A percentile compares a stretch with the other conserved stretches of the same genome.
phyloP scores from a whole-genome alignment of 441 rosid genomes.

The Croton laevigatus region DNA sequence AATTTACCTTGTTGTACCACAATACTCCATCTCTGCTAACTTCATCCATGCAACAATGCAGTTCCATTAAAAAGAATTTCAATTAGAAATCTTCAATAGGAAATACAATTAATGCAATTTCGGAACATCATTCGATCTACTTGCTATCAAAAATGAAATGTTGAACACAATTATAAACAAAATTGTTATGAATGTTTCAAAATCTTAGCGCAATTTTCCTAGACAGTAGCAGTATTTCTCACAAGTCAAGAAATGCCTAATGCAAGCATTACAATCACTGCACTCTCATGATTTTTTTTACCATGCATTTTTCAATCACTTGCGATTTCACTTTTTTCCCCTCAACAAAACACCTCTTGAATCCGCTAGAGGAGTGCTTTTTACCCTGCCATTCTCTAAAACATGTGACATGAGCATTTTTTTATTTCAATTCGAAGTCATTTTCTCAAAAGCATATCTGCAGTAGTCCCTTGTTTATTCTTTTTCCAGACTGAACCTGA shows the following conservation, averaged over 20 bases:
- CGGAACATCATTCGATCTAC: background rate
- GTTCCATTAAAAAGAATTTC: constrained; percentile 22
- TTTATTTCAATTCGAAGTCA: background rate
- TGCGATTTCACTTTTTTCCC: background rate
- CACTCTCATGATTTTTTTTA: background rate
- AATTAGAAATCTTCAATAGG: background rate
- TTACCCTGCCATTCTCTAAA: background rate
- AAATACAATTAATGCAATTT: background rate
- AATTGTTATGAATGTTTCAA: background rate
- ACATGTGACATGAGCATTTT: background rate
- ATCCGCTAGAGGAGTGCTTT: no score
- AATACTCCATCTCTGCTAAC: constrained; percentile 88
- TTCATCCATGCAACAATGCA: constrained; percentile 72
- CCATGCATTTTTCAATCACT: background rate
- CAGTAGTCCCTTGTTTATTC: background rate
- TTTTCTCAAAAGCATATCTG: background rate
- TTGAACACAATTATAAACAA: background rate
- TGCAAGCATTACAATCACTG: background rate
- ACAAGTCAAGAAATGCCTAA: background rate
- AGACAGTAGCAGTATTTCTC: background rate
- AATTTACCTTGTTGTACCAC: constrained; percentile 97
- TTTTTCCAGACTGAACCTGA: background rate
- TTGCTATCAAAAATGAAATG: constrained; percentile 3
- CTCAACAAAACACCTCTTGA: background rate
- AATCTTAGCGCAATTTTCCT: background rate